phyloP scores from a whole-genome alignment of 2,329 filamentous ascomycete species.

The Alternaria brassicae region DNA sequence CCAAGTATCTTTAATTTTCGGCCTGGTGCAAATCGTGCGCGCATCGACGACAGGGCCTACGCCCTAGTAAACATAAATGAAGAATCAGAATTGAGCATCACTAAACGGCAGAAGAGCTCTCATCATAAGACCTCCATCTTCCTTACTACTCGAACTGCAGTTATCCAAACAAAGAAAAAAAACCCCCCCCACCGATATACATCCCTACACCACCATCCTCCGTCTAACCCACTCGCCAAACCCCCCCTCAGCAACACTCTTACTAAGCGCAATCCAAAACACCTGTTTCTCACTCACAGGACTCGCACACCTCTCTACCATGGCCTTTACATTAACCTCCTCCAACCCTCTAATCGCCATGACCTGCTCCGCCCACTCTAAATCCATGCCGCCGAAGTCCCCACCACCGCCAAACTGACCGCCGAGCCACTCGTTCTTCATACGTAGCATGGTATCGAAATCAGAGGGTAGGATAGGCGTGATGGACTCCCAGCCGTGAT shows the following conservation, averaged over 20 bases:
- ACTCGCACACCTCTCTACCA: conserved; percentile 62
- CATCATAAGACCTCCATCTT: accelerated
- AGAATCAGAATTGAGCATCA: not conserved
- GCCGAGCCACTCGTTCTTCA: conserved; percentile 34
- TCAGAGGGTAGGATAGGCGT: conserved; percentile 27
- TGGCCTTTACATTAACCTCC: conserved; percentile 60
- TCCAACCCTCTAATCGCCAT: conserved; percentile 58
- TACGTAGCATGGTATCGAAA: conserved; percentile 34
- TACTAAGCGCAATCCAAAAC: conserved; percentile 66
- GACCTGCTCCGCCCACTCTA: conserved; percentile 67
- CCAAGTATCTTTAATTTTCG: not conserved
- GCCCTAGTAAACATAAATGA: not conserved
- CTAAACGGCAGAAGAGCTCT: not conserved
- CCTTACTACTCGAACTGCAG: no score
- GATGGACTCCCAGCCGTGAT: conserved; percentile 59
- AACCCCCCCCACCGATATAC: not conserved
- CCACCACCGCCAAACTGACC: conserved; percentile 14
- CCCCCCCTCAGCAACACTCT: conserved; percentile 62
- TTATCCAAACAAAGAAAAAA: no score
- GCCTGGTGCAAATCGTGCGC: not conserved
- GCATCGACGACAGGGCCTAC: not conserved
- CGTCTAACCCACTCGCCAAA: conserved; percentile 61
- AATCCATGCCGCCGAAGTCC: conserved; percentile 35
- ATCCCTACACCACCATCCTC: conserved; percentile 40
- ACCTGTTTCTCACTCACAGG: conserved; percentile 63